Percentiles rank a stretch among this genome's conserved stretches.
Conservation (phyloP, 2,329 filamentous ascomycete genomes). For the Colletotrichum higginsianum region DNA sequence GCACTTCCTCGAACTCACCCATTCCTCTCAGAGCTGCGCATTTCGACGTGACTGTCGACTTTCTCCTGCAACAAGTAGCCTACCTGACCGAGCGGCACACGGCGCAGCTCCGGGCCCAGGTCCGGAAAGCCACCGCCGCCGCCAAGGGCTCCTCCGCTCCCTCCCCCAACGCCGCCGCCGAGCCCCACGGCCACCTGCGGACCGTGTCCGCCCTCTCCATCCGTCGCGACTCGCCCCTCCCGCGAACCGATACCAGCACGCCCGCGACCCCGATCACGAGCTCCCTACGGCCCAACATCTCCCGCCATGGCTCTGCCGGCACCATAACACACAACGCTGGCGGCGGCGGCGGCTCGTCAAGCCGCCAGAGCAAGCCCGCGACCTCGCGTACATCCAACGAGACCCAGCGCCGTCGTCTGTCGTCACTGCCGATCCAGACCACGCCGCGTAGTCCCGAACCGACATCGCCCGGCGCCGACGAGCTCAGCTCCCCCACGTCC, state of each 20-base stretch:
- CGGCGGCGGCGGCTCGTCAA: constrained; percentile 50
- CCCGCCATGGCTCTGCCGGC: constrained; percentile 64
- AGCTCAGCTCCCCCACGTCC: constrained; percentile 57
- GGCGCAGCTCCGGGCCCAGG: constrained; percentile 90
- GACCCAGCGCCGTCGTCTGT: constrained; percentile 59
- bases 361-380: constrained; percentile 47
- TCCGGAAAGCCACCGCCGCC: constrained; percentile 79
- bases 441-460: constrained; percentile 43
- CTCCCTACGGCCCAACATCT: constrained; percentile 61
- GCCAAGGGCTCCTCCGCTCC: constrained; percentile 70
- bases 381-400: constrained; percentile 45
- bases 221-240: constrained; percentile 70
- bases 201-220: constrained; percentile 69
- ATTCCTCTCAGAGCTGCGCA: constrained; percentile 71
- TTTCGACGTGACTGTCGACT: constrained; percentile 89
- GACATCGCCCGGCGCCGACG: constrained; percentile 54
- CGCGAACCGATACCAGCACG: constrained; percentile 62
- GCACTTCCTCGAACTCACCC: constrained; percentile 38
- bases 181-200: constrained; percentile 57
- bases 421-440: constrained; percentile 60
- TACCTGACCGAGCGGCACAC: constrained; percentile 94
- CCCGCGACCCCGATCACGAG: constrained; percentile 61
- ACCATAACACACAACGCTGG: constrained; percentile 52
- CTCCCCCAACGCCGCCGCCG: constrained; percentile 70
- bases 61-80: constrained; percentile 92